Base-by-base conservation (phyloP, 768 basidiomycete species). In the Russula virescens region DNA sequence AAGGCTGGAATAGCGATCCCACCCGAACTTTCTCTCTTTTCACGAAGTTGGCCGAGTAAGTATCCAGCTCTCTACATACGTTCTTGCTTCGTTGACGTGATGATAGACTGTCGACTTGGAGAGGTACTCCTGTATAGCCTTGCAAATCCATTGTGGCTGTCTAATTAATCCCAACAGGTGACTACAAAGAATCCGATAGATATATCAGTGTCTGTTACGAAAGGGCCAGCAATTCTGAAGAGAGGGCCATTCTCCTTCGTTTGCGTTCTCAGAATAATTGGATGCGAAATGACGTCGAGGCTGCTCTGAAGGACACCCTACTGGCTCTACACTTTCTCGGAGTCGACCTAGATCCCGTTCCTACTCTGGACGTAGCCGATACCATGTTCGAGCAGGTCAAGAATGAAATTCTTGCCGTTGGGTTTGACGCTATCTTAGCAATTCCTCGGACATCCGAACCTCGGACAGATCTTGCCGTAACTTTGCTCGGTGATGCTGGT, bases 401-500 rank as follows among this genome's bases (percentile, higher is more conserved):
- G 70, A 84, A 85, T 64, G 84, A 87, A 69, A 86, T 89, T 49
- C 72, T 88, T 50, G 83, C 84, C 0, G 79, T 86, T 26, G 87
- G 87, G 1, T 86, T 86, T 64, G 86, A 86, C 26, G 81, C 85
- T 60, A 86, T 90, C 63, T 74, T 88, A 11, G 69, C 76, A 28
- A 83, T 86, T 45, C 86, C 85, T 28, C 76, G 81, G n/a, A 80
- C 84, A 6, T 80, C 80, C 8, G 86, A 89, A 70, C 70, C 76
- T 1, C 77, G 78, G 48, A 82, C 77, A 13, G 84, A 88, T 67
- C 76, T 90, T 35, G 85, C 86, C 10, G 83, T 88, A 10, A 75
- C 81, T 13, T 71, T 89, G 51, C 75, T 89, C 34, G 87, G 86
- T 66, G 88, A 90, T 68, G 87, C 87, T 23, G 85, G 86, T 82